Base-by-base conservation (phyloP, 208 protist genomes). In the Strigomonas galati region DNA sequence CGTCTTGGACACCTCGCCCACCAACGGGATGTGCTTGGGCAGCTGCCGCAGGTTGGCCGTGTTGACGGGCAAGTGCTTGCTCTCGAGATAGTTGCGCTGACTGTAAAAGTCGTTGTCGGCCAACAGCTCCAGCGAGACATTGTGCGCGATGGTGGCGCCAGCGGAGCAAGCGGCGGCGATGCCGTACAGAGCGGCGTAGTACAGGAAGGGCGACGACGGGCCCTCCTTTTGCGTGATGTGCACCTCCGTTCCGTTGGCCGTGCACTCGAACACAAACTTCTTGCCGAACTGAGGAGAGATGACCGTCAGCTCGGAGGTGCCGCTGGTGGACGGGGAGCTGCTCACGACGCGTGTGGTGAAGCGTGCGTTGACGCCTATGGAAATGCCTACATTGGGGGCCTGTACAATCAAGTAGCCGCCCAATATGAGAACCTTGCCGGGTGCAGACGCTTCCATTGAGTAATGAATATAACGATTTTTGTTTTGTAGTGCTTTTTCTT, bases 381-480 rank as follows among this genome's bases (percentile, higher is more conserved):
- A 97, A 58, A 98, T 84, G 54, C 97, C 97, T 31, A 88, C 70
- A 66, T 98, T 97, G 26, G 79, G 71, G 3, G 76, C 69, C 67
- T 98, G 87, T 0, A 98, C 85, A 60, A 99, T 89, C 21, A 98
- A 83, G 69, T 98, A 99, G 19, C 97, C 96, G 57, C 97, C 97
- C 48, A 92, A 82, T 53, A 99, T 91, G 15, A 99, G 86, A 1
- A 98, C 95, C 70, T 99, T 99, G 9, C 97, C 97, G 10, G 97
- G 93, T 54, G 90, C 88, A 5, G 94, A 97, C 6, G 87, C 89
- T 46, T 75, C 62, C 54, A 82, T 81, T 1, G 57, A 74, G 26
- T 24, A 49, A 23, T 64, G 43, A 30, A 68, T 5, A 52, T 30
- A 17, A 24, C 17, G 30, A 48, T 48, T 24, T 32, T 1, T 44